phyloP scores from a whole-genome alignment of 2,329 filamentous ascomycete species.

The Penicillium vulpinum region DNA sequence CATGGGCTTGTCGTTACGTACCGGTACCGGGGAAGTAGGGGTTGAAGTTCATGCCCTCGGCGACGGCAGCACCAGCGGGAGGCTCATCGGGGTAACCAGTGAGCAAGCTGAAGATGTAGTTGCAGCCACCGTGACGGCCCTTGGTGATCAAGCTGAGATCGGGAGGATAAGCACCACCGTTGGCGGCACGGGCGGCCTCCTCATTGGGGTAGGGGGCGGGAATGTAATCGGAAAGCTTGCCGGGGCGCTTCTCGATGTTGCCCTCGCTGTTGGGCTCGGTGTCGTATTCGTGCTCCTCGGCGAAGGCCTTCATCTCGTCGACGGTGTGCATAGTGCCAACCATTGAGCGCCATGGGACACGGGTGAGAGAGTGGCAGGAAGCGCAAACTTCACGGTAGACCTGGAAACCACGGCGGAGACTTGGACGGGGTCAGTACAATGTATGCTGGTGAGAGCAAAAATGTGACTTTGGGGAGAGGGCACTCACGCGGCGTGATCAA shows the following conservation, averaged over 20 bases:
- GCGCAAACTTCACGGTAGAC: constrained; percentile 99
- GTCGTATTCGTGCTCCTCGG: constrained; percentile 98
- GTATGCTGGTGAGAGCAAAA: neutral
- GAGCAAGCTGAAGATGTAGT: constrained; percentile 97
- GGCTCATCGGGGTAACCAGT: constrained; percentile 97
- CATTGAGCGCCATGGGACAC: constrained; percentile 88
- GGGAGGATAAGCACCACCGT: constrained; percentile 95
- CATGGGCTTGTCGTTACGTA: constrained; percentile 29
- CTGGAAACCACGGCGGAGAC: constrained; percentile 97
- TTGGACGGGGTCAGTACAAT: constrained; percentile 39
- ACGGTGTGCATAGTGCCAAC: constrained; percentile 92
- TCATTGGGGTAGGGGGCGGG: constrained; percentile 97
- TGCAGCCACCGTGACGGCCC: constrained; percentile 93
- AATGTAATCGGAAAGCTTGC: constrained; percentile 98
- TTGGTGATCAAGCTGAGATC: constrained; percentile 98
- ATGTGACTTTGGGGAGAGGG: constrained; percentile 9
- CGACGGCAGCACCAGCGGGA: constrained; percentile 82
- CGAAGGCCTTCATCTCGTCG: constrained; percentile 95
- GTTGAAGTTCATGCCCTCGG: constrained; percentile 97
- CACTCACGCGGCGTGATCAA: constrained; percentile 92
- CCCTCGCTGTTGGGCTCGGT: constrained; percentile 97
- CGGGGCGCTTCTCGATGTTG: constrained; percentile 96
- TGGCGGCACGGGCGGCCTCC: constrained; percentile 94
- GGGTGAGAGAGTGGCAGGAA: constrained; percentile 92
- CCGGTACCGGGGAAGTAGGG: constrained; percentile 99